A percentile compares a stretch with the other conserved stretches of the same genome.
phyloP scores from a whole-genome alignment of 2,329 filamentous ascomycete species.

The Aspergillus nomiae region DNA sequence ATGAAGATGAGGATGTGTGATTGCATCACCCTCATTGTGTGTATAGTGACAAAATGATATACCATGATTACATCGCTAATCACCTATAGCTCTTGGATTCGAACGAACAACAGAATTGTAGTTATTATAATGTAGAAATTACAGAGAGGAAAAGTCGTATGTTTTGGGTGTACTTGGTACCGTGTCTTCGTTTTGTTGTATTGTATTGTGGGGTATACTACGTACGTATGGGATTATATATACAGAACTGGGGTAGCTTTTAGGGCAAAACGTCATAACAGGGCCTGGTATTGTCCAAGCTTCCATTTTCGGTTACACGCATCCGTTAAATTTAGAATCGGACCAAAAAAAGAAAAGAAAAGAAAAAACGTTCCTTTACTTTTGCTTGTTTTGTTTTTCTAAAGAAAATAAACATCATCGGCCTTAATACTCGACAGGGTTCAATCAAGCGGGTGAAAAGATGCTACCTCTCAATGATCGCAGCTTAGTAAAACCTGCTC shows the following conservation, averaged over 20 bases:
- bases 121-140: not conserved
- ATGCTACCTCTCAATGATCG: not conserved
- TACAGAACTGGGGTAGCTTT: not conserved
- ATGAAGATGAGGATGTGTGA: slow-evolving; percentile 22
- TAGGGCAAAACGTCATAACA: not conserved
- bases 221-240: not conserved
- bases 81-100: not conserved
- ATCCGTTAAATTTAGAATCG: not conserved
- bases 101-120: not conserved
- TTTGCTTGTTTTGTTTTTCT: too few relatives aligned
- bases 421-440: not conserved
- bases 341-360: not conserved
- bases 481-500: slow-evolving; percentile 20
- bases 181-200: not conserved
- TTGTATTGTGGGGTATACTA: not conserved
- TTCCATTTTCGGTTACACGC: not conserved
- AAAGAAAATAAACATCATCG: not conserved
- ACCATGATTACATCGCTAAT: not conserved
- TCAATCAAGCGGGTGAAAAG: not conserved
- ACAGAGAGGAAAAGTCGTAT: not conserved
- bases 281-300: not conserved
- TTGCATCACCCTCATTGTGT: not conserved
- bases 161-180: not conserved
- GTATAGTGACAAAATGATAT: slow-evolving; percentile 4
- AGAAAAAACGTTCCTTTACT: not conserved